A percentile compares a stretch with the other conserved stretches of the same genome.
Conservation (phyloP, 768 basidiomycete genomes). For the Coprinopsis cinerea region DNA sequence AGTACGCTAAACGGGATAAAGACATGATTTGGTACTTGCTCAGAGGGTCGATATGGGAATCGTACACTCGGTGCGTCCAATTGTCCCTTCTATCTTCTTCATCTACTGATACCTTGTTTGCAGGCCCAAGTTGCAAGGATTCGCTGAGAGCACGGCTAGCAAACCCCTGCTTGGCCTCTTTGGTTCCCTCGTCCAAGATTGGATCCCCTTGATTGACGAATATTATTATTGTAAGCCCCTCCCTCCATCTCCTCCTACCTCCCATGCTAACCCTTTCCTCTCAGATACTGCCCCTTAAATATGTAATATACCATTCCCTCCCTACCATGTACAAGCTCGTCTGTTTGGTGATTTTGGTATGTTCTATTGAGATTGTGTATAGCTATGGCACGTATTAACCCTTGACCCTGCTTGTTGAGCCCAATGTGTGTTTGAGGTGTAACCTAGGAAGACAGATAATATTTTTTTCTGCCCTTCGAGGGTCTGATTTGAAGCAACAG, state of each 20-base stretch:
- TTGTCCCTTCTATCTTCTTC: slow-evolving; percentile 2
- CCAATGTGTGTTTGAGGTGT: too few species aligned
- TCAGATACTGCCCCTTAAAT: too few species aligned
- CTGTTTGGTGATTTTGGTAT: too few species aligned
- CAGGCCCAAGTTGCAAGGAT: slow-evolving; percentile 71
- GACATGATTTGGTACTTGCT: slow-evolving; percentile 82
- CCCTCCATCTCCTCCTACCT: background rate
- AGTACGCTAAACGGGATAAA: slow-evolving; percentile 78
- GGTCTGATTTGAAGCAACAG: too few species aligned
- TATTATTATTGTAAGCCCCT: slow-evolving; percentile 79
- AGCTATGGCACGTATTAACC: too few species aligned
- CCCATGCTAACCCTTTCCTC: background rate
- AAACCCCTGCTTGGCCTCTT: slow-evolving; percentile 65
- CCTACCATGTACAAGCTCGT: too few species aligned
- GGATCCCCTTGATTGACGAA: slow-evolving; percentile 85
- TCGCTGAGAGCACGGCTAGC: slow-evolving; percentile 49
- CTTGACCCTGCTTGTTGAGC: too few species aligned
- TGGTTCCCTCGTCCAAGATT: slow-evolving; percentile 68
- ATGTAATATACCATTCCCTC: too few species aligned
- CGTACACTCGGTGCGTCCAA: slow-evolving; percentile 59
- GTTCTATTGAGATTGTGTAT: too few species aligned
- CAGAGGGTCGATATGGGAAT: slow-evolving; percentile 80
- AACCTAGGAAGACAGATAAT: too few species aligned
- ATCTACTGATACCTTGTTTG: slow-evolving; percentile 7
- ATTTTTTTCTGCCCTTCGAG: too few species aligned